phyloP scores from a whole-genome alignment of 805 yeast genomes.

The Kregervanrija fluxuum region DNA sequence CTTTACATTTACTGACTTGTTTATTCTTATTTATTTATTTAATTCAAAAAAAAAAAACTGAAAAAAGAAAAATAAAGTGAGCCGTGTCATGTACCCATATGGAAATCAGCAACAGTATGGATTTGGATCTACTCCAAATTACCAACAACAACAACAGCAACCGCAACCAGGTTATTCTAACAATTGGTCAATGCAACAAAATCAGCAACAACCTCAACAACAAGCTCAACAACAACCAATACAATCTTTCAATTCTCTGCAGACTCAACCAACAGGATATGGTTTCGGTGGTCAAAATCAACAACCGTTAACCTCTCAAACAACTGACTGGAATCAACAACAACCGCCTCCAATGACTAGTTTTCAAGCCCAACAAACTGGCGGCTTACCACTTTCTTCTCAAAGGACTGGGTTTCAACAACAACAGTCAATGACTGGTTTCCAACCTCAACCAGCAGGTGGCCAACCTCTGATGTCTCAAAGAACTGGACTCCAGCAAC shows the following conservation, averaged over 20 bases:
- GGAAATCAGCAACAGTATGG: slow-evolving; percentile 20
- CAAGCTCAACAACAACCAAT: slow-evolving; percentile 24
- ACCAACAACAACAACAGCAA: slow-evolving; percentile 12
- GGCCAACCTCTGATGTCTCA: slow-evolving; percentile 22
- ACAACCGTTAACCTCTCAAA: slow-evolving; percentile 24
- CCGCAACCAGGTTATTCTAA: slow-evolving; percentile 20
- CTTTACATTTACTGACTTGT: too few species aligned
- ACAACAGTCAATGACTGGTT: slow-evolving; percentile 10
- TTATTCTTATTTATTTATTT: too few species aligned
- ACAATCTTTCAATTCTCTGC: slow-evolving; percentile 11
- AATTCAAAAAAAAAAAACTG: background rate
- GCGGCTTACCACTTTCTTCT: slow-evolving; percentile 9
- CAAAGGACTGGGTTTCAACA: slow-evolving; percentile 16
- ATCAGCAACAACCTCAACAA: slow-evolving; percentile 16
- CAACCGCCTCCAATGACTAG: slow-evolving; percentile 19
- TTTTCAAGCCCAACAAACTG: slow-evolving; percentile 16
- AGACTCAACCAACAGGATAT: slow-evolving; percentile 36
- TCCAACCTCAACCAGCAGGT: slow-evolving; percentile 15
- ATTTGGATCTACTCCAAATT: slow-evolving; percentile 9
- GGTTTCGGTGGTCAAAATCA: slow-evolving; percentile 14
- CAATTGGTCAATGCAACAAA: slow-evolving; percentile 14
- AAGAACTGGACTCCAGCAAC: slow-evolving; percentile 36
- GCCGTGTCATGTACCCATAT: slow-evolving; percentile 18
- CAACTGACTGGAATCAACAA: slow-evolving; percentile 30
- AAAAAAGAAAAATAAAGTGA: background rate